These are phyloP conservation scores for Telopea speciosissima DNA, from an alignment of 177 flowering plant genomes.

Conservation along the genomic window DNA sequence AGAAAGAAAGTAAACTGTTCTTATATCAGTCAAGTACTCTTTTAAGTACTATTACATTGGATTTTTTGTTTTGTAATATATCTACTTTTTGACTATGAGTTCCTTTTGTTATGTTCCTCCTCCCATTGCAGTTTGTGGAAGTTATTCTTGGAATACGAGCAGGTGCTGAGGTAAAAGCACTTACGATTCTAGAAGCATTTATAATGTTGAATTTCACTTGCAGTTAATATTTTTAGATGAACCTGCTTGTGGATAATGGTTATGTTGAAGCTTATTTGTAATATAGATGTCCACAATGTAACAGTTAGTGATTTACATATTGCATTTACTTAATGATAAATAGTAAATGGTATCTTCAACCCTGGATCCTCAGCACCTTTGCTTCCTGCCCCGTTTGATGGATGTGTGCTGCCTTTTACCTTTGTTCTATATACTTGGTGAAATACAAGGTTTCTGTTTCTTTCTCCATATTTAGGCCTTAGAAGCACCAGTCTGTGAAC, in stretches of 20 bases:
- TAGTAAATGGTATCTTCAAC: neutral
- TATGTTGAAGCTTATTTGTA: neutral
- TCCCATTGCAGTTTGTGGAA: slow-evolving; percentile 72
- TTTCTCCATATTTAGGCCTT: neutral
- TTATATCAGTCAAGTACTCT: too few relatives aligned
- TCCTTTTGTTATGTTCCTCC: neutral
- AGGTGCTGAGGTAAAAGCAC: slow-evolving; percentile 40
- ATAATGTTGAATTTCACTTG: neutral
- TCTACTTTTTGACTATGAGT: too few relatives aligned
- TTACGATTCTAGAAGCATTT: neutral
- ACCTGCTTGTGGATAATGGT: neutral
- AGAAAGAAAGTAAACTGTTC: too few relatives aligned
- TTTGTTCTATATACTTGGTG: neutral
- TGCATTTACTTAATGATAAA: neutral
- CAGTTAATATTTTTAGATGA: neutral
- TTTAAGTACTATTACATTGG: too few relatives aligned
- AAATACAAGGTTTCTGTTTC: neutral
- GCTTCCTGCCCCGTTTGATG: too few relatives aligned
- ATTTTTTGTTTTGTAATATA: too few relatives aligned
- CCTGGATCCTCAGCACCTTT: neutral
- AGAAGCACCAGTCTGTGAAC: too few relatives aligned
- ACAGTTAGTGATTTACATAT: neutral
- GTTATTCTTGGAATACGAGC: slow-evolving; percentile 58
- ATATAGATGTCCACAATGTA: neutral
- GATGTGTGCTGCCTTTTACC: neutral